Conservation (phyloP, 106 monocot species). For the Dendrobium catenatum region DNA sequence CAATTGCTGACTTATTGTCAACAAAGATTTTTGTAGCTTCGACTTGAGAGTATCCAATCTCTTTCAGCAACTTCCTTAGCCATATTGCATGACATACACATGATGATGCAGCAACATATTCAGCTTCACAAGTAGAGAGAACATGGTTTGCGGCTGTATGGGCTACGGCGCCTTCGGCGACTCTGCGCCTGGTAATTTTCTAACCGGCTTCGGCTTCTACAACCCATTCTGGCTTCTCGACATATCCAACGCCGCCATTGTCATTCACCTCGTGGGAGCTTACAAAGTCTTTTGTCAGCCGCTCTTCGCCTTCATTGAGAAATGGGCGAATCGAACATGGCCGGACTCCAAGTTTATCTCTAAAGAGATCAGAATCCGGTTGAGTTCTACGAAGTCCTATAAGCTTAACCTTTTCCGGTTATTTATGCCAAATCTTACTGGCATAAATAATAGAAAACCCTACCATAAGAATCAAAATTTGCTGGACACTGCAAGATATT, state of each 20-base stretch:
- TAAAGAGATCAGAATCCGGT: slow-evolving; percentile 12
- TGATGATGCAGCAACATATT: too few relatives aligned
- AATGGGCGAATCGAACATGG: slow-evolving; percentile 35
- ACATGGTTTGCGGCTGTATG: slow-evolving; percentile 70
- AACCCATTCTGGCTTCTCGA: slow-evolving; percentile 76
- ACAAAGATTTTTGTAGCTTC: too few relatives aligned
- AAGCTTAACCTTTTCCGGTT: slow-evolving; percentile 37
- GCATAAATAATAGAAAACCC: too few relatives aligned
- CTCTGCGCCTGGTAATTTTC: slow-evolving; percentile 36
- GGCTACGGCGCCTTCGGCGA: slow-evolving; percentile 86
- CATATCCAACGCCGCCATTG: slow-evolving; percentile 63
- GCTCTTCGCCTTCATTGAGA: slow-evolving; percentile 67
- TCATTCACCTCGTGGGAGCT: slow-evolving; percentile 65
- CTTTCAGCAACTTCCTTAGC: too few relatives aligned
- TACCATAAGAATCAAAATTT: too few relatives aligned
- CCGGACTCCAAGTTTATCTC: slow-evolving; percentile 39
- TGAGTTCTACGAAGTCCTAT: not conserved
- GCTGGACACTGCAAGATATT: too few relatives aligned
- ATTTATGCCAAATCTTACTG: too few relatives aligned
- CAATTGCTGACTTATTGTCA: too few relatives aligned
- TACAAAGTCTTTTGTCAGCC: slow-evolving; percentile 81
- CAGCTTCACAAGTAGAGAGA: too few relatives aligned
- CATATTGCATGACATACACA: too few relatives aligned
- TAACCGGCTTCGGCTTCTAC: slow-evolving; percentile 62
- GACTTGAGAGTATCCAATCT: too few relatives aligned